Base-by-base conservation (phyloP, 75 land plant species). In the Isoetes taiwanensis region DNA sequence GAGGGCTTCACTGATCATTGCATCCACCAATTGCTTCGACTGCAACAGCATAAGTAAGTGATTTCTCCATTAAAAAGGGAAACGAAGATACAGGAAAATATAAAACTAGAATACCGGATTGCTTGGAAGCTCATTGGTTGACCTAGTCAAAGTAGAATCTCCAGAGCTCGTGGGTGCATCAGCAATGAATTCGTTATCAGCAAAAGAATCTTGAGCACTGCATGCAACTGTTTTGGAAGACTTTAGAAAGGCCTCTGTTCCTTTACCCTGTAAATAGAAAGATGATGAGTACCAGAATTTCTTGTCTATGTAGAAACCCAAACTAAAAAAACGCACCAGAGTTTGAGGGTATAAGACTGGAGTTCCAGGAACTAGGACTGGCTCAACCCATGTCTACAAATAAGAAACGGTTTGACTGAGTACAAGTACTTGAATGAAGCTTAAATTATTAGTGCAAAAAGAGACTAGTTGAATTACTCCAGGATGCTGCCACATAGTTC, bases 1-100 rank as follows among this genome's bases (percentile, higher is more conserved):
- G 52, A 91, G 65, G 0, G 80, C 97, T 56, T 91, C 97, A 54
- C 77, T 79, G 17, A 91, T 78, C 1, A 86, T 94, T 28, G 84
- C 94, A 62, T 83, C 89, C 52, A 91, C 48, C 31, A 73, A 73
- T 58, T 90, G 84, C 64, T 82, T 84, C 6, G 85, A 52, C 78
- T 81, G 69, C 56, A 28, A 12, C 12, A 23, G 32, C 3, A 1
- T 23, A 17, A n/a, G 37, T 27, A 5, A 16, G 11, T 23, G 3
- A 39, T 3, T n/a, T 23, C 1, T 1, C 12, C 0, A 29, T 27
- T 38, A 8, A 38, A 56, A 37, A 57, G 17, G 0, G 38, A 11
- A 24, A 0, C 11, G 34, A 21, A 58, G 28, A 3, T 4, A 20
- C 32, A 52, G 8, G 20, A 66, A 21, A 32, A 62, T 21, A 34